phyloP scores from a whole-genome alignment of 441 rosid species.

The Jatropha multifida region DNA sequence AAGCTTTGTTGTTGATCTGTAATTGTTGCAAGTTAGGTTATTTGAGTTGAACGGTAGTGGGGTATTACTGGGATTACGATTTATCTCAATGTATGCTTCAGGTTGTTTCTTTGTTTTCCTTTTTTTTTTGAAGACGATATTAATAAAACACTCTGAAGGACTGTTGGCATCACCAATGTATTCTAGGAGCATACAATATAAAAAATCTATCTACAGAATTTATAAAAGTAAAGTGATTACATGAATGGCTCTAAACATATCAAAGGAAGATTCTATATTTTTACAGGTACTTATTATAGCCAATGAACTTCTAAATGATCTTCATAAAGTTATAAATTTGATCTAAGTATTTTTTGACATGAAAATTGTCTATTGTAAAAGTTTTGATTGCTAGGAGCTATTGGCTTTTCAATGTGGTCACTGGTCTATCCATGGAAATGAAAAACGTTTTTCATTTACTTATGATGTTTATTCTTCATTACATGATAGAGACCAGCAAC shows the following conservation, averaged over 20 bases:
- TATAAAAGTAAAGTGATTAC: not conserved
- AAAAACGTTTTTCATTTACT: not conserved
- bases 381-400: not conserved
- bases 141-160: not conserved
- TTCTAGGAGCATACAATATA: no score
- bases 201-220: no score
- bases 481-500: constrained; percentile 70
- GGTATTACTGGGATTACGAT: no score
- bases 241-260: not conserved
- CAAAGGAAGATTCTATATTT: not conserved
- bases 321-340: not conserved
- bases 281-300: not conserved
- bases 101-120: not conserved
- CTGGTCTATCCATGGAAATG: not conserved
- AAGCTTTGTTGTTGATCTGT: no score
- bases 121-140: not conserved
- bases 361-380: not conserved
- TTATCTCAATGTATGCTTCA: no score
- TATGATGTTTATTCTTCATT: constrained; percentile 4
- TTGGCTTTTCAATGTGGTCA: not conserved
- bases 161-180: not conserved
- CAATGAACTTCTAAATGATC: not conserved
- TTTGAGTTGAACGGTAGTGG: no score
- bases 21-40: no score
- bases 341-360: no score